A percentile compares a stretch with the other conserved stretches of the same genome.
Evolutionary conservation across 208 protist species (phyloP).

Genomic region (Leishmania aethiopica): DNA sequence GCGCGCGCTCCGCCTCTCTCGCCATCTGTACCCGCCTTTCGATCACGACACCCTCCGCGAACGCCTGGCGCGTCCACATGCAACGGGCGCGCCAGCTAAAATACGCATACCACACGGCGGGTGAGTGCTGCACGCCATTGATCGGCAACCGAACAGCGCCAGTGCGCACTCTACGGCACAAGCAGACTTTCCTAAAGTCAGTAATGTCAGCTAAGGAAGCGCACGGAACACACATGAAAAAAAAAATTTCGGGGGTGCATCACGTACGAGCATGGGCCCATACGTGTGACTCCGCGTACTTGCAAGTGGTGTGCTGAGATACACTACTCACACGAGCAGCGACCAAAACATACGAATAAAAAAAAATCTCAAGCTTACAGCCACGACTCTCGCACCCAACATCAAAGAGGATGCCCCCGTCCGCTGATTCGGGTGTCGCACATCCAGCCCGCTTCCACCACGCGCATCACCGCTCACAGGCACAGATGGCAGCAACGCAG

Average conservation of each 20-base stretch:
- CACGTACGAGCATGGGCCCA: not conserved
- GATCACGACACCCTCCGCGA: not conserved
- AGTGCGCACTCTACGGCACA: not conserved
- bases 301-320: not conserved
- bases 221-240: not conserved
- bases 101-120: not conserved
- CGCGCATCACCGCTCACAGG: not conserved
- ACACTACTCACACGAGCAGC: not conserved
- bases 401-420: not conserved
- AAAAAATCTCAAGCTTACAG: not conserved
- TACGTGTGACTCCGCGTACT: not conserved
- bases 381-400: not conserved
- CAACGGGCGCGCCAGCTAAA: not conserved
- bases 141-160: not conserved
- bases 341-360: not conserved
- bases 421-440: not conserved
- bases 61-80: not conserved
- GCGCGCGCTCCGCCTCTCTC: not conserved
- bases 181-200: not conserved
- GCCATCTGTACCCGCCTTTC: not conserved
- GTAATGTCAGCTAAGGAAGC: not conserved
- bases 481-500: not conserved
- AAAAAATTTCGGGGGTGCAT: not conserved
- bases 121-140: not conserved
- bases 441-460: not conserved